A percentile compares a stretch with the other conserved stretches of the same genome.
These are phyloP conservation scores for Xylaria sp. DNA, from an alignment of 2,329 filamentous ascomycete genomes.

Conservation along the genomic window DNA sequence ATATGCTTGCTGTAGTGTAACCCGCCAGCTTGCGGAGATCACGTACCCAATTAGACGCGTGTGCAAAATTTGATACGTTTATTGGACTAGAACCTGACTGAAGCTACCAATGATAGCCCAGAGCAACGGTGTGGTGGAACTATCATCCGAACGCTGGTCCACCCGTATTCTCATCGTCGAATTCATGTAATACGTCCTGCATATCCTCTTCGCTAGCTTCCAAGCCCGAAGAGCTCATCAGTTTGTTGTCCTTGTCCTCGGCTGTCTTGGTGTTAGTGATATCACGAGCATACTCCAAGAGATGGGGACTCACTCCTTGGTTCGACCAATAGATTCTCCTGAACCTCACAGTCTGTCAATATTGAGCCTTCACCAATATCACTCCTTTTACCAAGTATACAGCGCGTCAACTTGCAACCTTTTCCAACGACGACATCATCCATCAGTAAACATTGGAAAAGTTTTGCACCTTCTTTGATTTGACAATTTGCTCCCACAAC, in stretches of 20 bases:
- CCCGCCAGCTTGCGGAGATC: neutral
- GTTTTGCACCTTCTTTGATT: constrained; percentile 84
- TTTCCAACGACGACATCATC: constrained; percentile 88
- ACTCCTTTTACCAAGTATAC: constrained; percentile 83
- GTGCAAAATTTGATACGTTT: neutral
- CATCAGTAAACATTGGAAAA: constrained; percentile 92
- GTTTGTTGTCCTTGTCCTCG: constrained; percentile 73
- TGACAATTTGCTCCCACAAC: constrained; percentile 90
- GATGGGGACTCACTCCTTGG: constrained; percentile 70
- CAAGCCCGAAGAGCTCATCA: constrained; percentile 74
- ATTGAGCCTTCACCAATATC: constrained; percentile 83
- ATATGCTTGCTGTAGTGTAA: neutral
- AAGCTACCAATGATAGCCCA: neutral
- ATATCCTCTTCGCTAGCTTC: constrained; percentile 73
- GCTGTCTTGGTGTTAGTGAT: constrained; percentile 56
- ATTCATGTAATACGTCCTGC: constrained; percentile 56
- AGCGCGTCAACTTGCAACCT: constrained; percentile 85
- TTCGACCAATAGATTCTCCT: constrained; percentile 88
- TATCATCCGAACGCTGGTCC: constrained; percentile 24
- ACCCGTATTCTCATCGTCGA: constrained; percentile 44
- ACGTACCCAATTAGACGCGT: neutral
- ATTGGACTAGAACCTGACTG: neutral
- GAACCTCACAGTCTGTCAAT: constrained; percentile 91
- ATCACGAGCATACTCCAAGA: constrained; percentile 22
- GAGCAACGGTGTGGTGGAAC: neutral